Conservation (phyloP, 257 asterid genomes). For the Ligustrum vulgare region DNA sequence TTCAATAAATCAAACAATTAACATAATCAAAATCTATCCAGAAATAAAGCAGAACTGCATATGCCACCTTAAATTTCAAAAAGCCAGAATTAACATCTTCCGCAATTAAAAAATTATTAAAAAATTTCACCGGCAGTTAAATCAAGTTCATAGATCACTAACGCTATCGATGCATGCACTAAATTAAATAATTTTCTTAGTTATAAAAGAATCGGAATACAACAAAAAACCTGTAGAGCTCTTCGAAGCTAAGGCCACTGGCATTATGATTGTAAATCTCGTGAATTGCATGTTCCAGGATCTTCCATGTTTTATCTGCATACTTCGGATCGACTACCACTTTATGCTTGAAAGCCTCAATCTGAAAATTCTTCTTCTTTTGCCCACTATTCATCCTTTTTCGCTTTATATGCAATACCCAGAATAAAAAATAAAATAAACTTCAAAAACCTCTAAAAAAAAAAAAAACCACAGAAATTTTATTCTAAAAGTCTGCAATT, state of each 20-base stretch:
- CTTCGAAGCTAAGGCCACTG: constrained; percentile 87
- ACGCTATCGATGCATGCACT: not conserved
- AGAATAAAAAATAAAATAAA: not conserved
- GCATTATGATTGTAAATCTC: constrained; percentile 89
- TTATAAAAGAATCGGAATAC: not conserved
- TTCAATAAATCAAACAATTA: not conserved
- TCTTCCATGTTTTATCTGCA: constrained; percentile 92
- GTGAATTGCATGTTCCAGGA: constrained; percentile 78
- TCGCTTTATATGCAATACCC: not conserved
- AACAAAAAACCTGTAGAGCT: constrained; percentile 65
- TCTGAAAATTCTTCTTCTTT: constrained; percentile 80
- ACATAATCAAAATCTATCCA: constrained; percentile 1
- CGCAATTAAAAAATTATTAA: not conserved
- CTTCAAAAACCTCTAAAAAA: not conserved
- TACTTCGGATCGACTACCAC: constrained; percentile 96
- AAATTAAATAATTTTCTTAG: not conserved
- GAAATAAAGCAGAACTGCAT: constrained; percentile 15
- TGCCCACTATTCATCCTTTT: constrained; percentile 58
- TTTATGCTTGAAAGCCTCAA: constrained; percentile 80
- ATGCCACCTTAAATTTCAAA: not conserved
- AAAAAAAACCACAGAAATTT: not conserved
- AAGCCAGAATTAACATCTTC: not conserved
- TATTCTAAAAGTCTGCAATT: not conserved
- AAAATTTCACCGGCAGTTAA: not conserved
- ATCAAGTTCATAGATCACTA: constrained; percentile 13